phyloP scores from a whole-genome alignment of 768 basidiomycete species.

The Hericium alpestre region DNA sequence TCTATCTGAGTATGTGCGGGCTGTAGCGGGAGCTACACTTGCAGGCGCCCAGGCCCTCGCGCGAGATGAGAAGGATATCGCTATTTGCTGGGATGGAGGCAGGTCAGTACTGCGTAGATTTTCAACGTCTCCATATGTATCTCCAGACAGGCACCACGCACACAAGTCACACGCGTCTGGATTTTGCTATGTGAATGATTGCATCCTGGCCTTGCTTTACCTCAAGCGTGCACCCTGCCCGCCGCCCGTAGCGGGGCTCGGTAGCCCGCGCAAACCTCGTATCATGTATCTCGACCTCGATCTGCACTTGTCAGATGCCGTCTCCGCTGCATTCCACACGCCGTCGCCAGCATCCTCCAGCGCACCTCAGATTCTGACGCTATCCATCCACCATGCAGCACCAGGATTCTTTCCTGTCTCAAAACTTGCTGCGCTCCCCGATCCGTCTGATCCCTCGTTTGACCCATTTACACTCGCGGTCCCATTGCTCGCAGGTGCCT shows the following conservation, averaged over 20 bases:
- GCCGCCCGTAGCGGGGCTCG: background rate
- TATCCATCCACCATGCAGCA: slow-evolving; percentile 77
- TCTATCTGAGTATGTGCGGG: slow-evolving; percentile 56
- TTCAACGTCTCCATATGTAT: background rate
- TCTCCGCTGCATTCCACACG: slow-evolving; percentile 63
- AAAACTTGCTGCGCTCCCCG: slow-evolving; percentile 36
- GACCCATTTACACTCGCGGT: slow-evolving; percentile 71
- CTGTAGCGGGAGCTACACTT: slow-evolving; percentile 70
- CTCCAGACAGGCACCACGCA: slow-evolving; percentile 61
- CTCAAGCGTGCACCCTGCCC: slow-evolving; percentile 35
- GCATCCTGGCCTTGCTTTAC: slow-evolving; percentile 68
- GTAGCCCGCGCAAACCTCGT: slow-evolving; percentile 32
- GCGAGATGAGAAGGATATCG: slow-evolving; percentile 40
- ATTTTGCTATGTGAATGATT: slow-evolving; percentile 92
- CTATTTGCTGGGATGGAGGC: slow-evolving; percentile 90
- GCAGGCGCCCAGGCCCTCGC: slow-evolving; percentile 58
- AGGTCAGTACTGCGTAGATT: slow-evolving; percentile 32
- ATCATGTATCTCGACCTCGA: slow-evolving; percentile 91
- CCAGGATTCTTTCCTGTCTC: slow-evolving; percentile 79
- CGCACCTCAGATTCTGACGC: slow-evolving; percentile 32
- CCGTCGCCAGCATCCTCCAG: slow-evolving; percentile 20
- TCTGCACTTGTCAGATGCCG: slow-evolving; percentile 84
- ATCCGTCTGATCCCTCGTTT: slow-evolving; percentile 24
- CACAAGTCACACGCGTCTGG: slow-evolving; percentile 71
- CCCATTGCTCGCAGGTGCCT: slow-evolving; percentile 67